Conservation (phyloP, 2,329 filamentous ascomycete genomes). For the Calonectria ilicicola region DNA sequence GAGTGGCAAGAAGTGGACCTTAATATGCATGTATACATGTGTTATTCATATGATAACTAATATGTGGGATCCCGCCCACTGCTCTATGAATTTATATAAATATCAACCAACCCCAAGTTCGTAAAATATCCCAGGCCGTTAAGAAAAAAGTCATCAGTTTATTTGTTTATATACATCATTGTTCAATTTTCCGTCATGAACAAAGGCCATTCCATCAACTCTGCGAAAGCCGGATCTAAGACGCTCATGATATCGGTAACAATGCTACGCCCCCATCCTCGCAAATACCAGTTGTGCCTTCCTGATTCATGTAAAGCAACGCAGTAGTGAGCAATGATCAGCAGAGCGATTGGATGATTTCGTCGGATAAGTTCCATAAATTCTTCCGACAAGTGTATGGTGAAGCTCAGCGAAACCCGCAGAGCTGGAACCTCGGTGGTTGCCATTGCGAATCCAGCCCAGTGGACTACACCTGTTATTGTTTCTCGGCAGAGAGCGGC, state of each 20-base stretch:
- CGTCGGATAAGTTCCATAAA: slow-evolving; percentile 33
- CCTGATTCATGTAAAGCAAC: slow-evolving; percentile 27
- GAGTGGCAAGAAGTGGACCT: neutral
- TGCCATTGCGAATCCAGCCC: neutral
- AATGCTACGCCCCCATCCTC: slow-evolving; percentile 26
- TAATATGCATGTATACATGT: neutral
- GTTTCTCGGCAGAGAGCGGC: slow-evolving; percentile 14
- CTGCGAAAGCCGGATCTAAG: slow-evolving; percentile 18
- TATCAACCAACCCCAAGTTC: neutral
- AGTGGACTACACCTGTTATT: slow-evolving; percentile 6
- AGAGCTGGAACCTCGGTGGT: slow-evolving; percentile 8
- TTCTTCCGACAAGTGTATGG: slow-evolving; percentile 22
- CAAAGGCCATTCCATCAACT: slow-evolving; percentile 29
- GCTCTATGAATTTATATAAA: neutral
- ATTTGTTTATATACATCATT: neutral
- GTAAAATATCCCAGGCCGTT: neutral
- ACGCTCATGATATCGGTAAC: slow-evolving; percentile 16
- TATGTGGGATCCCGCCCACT: neutral
- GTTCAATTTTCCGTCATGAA: slow-evolving; percentile 8
- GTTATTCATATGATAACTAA: neutral
- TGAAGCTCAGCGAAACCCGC: slow-evolving; percentile 29
- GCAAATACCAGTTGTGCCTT: slow-evolving; percentile 27
- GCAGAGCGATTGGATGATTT: slow-evolving; percentile 26
- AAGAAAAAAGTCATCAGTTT: neutral
- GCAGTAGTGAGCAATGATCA: slow-evolving; percentile 31